Evolutionary conservation across 1,139 yeast species (phyloP), one percentile per base, ranked within the genome.

Genomic region (Yamadazyma oceani): DNA sequence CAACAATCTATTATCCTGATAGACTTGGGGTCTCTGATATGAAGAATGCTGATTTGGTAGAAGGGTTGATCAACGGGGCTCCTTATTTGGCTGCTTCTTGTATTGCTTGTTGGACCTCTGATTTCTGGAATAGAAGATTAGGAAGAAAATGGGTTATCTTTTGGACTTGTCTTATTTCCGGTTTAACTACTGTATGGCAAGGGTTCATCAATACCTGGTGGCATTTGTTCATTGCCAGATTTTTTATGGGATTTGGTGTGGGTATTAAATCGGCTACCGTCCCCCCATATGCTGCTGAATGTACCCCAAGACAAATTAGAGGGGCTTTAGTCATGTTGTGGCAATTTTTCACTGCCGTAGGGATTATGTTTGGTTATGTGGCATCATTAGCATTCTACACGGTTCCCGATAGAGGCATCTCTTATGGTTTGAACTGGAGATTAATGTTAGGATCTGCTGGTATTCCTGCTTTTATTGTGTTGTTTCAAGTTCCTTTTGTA

Each of bases 281-380:
- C 9, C 94, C 95, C 13, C 86, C 87, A 13, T 85, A 82, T 53
- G 75, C 89, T 27, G 89, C 94, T 9, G 95, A 86, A 56, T 82
- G 89, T 57, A 69, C 88, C 5, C 95, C 95, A 2, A 80, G 85
- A 28, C 73, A 73, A 25, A 80, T 85, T 45, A 73, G 95, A 55
- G 95, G 95, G 44, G 79, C 89, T 4, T 65, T 86, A 45, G 89
- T 85, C 36, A 85, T 85, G 92, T 75, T 82, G 69, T 86, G 95
- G 95, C 95, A 86, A 64, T 76, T 84, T 59, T 85, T 85, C 75
- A 86, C 95, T 8, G 95, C 95, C 6, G 81, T 83, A 44, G 95
- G 95, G 53, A 85, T 86, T 53, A 83, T 85, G 80, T 68, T 86
- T 51, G 95, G 95, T 35, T 85, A 84, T 57, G 82, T 82, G 37